Evolutionary conservation across 2,329 filamentous ascomycete species (phyloP), one percentile per base, ranked within the genome.

Genomic region (Botrytis pseudocinerea): DNA sequence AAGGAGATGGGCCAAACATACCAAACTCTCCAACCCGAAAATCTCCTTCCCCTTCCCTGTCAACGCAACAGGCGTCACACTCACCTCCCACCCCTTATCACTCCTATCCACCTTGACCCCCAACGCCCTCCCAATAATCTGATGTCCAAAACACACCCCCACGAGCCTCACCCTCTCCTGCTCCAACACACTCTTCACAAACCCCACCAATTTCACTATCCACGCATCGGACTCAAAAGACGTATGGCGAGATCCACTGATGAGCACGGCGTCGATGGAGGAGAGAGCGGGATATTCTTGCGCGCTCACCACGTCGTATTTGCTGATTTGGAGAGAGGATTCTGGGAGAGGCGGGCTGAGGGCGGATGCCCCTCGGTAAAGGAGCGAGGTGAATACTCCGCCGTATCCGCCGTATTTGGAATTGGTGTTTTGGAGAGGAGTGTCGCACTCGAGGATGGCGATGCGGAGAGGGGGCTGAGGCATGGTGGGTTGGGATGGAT

Each of bases 381-480:
- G 86, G 16, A 93, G 86, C 51, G 86, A 80, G 28, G 83, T 86
- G 82, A 94, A 93, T 74, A 93, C 87, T 75, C 89, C 91, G 75
- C 90, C 89, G 83, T 97, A 98, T 74, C 87, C 86, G 69, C 89
- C 88, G 82, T 92, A 94, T 78, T 89, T 89, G 72, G 86, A 86
- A 71, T 88, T 84, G 54, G 91, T 88, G 61, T 87, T 82, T 1
- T 89, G 87, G 68, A 92, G 85, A 1, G 94, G 94, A 1, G 89
- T 92, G 83, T 97, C 95, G 85, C 93, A 92, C 85, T 97, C 93
- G 77, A 98, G 90, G 78, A 98, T 88, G 64, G 95, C 94, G 82
- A 98, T 80, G 63, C 80, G 79, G 63, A 81, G 78, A 54, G 79
- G 79, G 10, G 75, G 76, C 38, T 72, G 73, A 8, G 79, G 72